Evolutionary conservation across 768 basidiomycete genomes (phyloP).

Genomic region (Mycena haematopus): DNA sequence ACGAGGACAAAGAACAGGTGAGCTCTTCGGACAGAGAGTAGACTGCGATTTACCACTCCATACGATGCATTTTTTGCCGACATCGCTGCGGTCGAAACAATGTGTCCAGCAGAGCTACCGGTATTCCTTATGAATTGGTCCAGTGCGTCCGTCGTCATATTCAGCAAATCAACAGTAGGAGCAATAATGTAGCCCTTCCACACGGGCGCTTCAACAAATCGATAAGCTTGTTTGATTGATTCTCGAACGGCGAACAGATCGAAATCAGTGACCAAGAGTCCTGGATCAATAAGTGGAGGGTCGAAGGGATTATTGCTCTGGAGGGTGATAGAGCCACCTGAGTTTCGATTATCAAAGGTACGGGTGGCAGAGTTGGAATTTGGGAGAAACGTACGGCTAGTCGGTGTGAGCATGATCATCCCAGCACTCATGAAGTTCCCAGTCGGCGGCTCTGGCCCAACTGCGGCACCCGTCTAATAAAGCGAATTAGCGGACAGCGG

Average conservation of each 20-base stretch:
- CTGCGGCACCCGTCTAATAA: conserved; percentile 11
- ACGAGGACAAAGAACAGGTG: conserved; percentile 8
- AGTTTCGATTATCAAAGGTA: background rate
- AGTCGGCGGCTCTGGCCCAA: background rate
- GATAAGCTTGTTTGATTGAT: conserved; percentile 32
- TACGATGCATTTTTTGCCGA: no score
- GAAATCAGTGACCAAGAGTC: no score
- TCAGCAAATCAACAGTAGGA: conserved; percentile 32
- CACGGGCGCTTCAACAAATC: conserved; percentile 34
- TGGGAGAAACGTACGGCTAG: conserved; percentile 15
- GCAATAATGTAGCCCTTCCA: conserved; percentile 38
- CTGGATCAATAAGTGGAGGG: no score
- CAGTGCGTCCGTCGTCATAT: no score
- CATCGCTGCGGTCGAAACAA: conserved; percentile 39
- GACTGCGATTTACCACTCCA: conserved; percentile 33
- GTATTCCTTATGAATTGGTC: conserved; percentile 32
- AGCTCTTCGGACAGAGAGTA: conserved; percentile 7
- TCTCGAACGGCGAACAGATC: conserved; percentile 33
- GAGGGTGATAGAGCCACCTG: conserved; percentile 37
- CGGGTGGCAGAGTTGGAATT: background rate
- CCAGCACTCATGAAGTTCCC: conserved; percentile 10
- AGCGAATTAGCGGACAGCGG: background rate
- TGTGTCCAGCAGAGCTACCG: conserved; percentile 35
- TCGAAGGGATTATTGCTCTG: conserved; percentile 36
- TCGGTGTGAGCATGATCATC: conserved; percentile 3